phyloP scores from a whole-genome alignment of 148 eudicot species.

The Persicaria maculosa region DNA sequence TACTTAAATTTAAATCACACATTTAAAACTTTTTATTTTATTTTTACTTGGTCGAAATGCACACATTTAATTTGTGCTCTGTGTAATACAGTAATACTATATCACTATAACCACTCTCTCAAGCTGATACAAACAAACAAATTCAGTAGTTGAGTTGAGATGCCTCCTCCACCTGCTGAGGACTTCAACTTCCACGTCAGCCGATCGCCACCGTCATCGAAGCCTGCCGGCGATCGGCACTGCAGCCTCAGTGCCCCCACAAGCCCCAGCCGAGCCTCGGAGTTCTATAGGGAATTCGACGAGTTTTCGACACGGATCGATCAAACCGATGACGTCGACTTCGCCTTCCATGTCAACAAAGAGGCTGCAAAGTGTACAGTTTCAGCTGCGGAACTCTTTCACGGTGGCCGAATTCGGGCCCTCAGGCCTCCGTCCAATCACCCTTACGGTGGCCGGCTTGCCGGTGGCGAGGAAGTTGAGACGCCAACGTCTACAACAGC shows the following conservation, averaged over 20 bases:
- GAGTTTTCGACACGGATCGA: background rate
- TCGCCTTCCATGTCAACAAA: conserved; percentile 11
- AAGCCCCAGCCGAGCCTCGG: conserved; percentile 10
- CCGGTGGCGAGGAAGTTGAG: background rate
- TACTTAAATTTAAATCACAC: no score
- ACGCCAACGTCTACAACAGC: background rate
- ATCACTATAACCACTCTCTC: no score
- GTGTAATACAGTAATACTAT: no score
- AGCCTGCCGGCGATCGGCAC: background rate
- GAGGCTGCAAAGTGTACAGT: conserved; percentile 2
- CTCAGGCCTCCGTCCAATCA: conserved; percentile 28
- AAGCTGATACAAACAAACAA: no score
- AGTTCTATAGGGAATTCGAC: conserved; percentile 3
- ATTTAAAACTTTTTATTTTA: no score
- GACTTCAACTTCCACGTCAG: background rate
- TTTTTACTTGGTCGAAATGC: no score
- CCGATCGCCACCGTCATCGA: background rate
- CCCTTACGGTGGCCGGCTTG: background rate
- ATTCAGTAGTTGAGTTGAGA: background rate
- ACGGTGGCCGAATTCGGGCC: conserved; percentile 42
- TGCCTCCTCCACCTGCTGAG: background rate
- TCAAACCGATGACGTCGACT: background rate
- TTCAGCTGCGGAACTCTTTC: conserved; percentile 46
- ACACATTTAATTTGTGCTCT: no score
- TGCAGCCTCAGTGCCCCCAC: conserved; percentile 17